These are phyloP conservation scores for Leccinum griseonigrum DNA, from an alignment of 1,284 basidiomycete genomes.

Conservation along the genomic window DNA sequence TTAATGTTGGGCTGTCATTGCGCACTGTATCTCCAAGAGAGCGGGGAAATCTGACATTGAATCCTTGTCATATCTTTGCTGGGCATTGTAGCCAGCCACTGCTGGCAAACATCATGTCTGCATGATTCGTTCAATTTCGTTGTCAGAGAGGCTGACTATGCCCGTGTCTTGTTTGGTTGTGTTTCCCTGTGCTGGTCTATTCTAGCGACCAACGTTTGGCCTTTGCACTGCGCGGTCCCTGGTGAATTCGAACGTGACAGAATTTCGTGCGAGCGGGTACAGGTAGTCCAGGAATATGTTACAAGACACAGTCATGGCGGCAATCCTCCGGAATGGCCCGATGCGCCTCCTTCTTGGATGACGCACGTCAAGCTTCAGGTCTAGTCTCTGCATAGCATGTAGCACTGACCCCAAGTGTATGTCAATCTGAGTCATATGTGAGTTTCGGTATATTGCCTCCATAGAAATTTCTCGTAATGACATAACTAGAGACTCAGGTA, in stretches of 20 bases:
- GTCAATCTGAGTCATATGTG: neutral
- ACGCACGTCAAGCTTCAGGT: neutral
- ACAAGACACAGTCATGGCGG: neutral
- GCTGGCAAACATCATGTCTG: neutral
- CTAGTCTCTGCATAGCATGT: neutral
- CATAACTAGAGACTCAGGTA: neutral
- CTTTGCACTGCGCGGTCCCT: no score
- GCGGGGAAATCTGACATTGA: neutral
- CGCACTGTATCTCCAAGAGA: neutral
- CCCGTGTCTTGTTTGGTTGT: no score
- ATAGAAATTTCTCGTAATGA: neutral
- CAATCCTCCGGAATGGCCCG: neutral
- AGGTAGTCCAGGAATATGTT: no score
- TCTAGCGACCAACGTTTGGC: no score
- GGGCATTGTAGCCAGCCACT: neutral
- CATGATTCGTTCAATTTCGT: no score
- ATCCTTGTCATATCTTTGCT: neutral
- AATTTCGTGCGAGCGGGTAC: no score
- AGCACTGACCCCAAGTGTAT: neutral
- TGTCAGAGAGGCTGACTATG: no score
- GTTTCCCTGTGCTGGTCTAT: no score
- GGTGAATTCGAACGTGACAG: no score
- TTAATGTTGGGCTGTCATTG: neutral
- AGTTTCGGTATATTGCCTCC: neutral
- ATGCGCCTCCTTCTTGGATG: neutral